Conservation (phyloP, 2,329 filamentous ascomycete species). For the Aspergillus carbonarius region DNA sequence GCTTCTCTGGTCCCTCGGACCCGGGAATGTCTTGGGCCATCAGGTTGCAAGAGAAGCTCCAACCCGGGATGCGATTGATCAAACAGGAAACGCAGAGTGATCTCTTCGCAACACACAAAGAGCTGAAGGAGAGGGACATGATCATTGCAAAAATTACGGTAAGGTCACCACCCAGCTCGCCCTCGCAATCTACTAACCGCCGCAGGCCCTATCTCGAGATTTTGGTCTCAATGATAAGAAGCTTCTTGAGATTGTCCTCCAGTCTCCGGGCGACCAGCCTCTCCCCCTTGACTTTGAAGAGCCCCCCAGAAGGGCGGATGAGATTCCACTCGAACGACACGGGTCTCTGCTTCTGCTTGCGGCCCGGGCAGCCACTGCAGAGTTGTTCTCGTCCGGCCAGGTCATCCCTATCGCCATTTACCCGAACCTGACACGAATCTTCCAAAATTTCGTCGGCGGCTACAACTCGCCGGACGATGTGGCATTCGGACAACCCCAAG, state of each 20-base stretch:
- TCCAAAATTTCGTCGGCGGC: slow-evolving; percentile 53
- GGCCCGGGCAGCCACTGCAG: slow-evolving; percentile 51
- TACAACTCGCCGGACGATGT: slow-evolving; percentile 38
- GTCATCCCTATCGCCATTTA: slow-evolving; percentile 49
- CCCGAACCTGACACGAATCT: slow-evolving; percentile 52
- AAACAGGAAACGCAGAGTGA: slow-evolving; percentile 51
- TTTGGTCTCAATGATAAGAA: slow-evolving; percentile 51
- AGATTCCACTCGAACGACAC: slow-evolving; percentile 57
- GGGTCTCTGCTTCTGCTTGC: slow-evolving; percentile 56
- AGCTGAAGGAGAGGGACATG: slow-evolving; percentile 53
- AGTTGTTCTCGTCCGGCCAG: slow-evolving; percentile 48
- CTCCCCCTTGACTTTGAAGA: slow-evolving; percentile 55
- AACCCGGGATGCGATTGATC: slow-evolving; percentile 53
- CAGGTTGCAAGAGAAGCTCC: slow-evolving; percentile 58
- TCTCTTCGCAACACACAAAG: slow-evolving; percentile 51
- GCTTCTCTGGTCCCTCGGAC: slow-evolving; percentile 34
- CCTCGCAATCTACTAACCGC: slow-evolving; percentile 4
- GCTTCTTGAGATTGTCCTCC: slow-evolving; percentile 47
- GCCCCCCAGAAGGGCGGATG: slow-evolving; percentile 51
- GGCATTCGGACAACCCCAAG: slow-evolving; percentile 49
- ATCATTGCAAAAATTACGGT: slow-evolving; percentile 58
- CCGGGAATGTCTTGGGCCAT: slow-evolving; percentile 46
- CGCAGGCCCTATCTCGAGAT: slow-evolving; percentile 54
- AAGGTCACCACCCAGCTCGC: slow-evolving; percentile 3
- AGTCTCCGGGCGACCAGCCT: slow-evolving; percentile 38